Percentiles rank a stretch among this genome's conserved stretches.
These are phyloP conservation scores for Dicorynia guianensis DNA, from an alignment of 306 rosid genomes.

Conservation along the genomic window DNA sequence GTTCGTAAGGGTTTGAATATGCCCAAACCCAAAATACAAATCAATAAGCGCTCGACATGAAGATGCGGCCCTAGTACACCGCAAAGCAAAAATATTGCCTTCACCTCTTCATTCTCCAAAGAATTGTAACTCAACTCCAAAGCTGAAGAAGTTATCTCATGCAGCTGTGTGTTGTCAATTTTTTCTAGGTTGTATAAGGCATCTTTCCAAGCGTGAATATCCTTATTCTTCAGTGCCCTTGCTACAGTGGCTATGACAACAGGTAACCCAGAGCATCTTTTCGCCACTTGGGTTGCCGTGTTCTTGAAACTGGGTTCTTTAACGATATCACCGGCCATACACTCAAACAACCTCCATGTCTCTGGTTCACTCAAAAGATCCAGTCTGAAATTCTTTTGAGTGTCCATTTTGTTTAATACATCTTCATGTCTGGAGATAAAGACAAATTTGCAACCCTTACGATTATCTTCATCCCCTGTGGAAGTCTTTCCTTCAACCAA, in stretches of 20 bases:
- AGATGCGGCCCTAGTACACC: background rate
- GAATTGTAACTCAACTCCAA: background rate
- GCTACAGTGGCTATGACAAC: too few relatives aligned
- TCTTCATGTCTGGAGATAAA: conserved; percentile 28
- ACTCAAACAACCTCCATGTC: background rate
- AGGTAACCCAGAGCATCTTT: background rate
- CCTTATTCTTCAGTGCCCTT: background rate
- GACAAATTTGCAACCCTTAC: conserved; percentile 25
- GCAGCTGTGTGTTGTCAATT: background rate
- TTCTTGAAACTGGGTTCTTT: background rate
- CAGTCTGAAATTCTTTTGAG: conserved; percentile 5
- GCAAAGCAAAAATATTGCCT: too few relatives aligned
- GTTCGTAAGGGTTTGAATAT: background rate
- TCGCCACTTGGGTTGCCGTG: background rate
- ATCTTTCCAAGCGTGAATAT: background rate
- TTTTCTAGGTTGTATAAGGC: background rate
- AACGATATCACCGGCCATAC: background rate
- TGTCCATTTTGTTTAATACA: background rate
- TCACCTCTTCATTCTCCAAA: background rate
- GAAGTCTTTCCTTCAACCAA: too few relatives aligned
- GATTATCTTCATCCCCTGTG: background rate
- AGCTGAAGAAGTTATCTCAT: background rate
- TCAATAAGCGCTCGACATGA: background rate
- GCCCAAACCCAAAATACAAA: background rate
- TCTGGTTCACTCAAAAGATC: background rate